A percentile compares a stretch with the other conserved stretches of the same genome.
Conservation (phyloP, 768 basidiomycete species). For the Flagelloscypha sp. region DNA sequence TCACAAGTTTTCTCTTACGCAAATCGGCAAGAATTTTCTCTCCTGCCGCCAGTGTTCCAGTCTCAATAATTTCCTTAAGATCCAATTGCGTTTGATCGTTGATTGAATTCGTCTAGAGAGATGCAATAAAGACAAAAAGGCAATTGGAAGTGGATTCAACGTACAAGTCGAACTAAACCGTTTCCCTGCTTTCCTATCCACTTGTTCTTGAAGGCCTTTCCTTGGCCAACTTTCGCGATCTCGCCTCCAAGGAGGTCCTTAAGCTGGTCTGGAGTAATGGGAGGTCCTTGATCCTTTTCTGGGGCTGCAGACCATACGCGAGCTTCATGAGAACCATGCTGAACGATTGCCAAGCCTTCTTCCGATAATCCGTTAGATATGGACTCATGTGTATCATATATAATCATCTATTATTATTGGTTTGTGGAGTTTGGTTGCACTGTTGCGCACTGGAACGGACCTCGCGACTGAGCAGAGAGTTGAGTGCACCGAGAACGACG, state of each 20-base stretch:
- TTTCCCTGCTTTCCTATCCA: constrained; percentile 92
- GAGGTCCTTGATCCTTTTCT: constrained; percentile 55
- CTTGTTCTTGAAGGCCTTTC: constrained; percentile 91
- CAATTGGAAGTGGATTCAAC: constrained; percentile 23
- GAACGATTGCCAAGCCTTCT: constrained; percentile 75
- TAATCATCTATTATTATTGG: constrained; percentile 60
- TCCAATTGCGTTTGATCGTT: constrained; percentile 70
- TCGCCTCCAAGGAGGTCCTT: constrained; percentile 79
- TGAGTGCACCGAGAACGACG: constrained; percentile 80
- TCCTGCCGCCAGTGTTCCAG: constrained; percentile 63
- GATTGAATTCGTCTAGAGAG: constrained; percentile 49
- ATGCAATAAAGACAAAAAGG: constrained; percentile 7
- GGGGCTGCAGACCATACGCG: constrained; percentile 87
- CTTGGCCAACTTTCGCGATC: constrained; percentile 87
- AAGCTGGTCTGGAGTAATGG: constrained; percentile 59
- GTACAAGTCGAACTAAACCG: constrained; percentile 78
- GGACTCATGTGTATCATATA: constrained; percentile 70
- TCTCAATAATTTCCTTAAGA: constrained; percentile 61
- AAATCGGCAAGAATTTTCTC: constrained; percentile 83
- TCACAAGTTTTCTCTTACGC: constrained; percentile 82
- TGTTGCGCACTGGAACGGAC: constrained; percentile 32
- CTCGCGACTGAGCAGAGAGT: constrained; percentile 81
- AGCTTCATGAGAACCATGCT: constrained; percentile 88
- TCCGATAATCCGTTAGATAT: constrained; percentile 65
- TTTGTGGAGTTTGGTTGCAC: constrained; percentile 10